Conservation (phyloP, 2,329 filamentous ascomycete genomes). For the Colletotrichum orbiculare region DNA sequence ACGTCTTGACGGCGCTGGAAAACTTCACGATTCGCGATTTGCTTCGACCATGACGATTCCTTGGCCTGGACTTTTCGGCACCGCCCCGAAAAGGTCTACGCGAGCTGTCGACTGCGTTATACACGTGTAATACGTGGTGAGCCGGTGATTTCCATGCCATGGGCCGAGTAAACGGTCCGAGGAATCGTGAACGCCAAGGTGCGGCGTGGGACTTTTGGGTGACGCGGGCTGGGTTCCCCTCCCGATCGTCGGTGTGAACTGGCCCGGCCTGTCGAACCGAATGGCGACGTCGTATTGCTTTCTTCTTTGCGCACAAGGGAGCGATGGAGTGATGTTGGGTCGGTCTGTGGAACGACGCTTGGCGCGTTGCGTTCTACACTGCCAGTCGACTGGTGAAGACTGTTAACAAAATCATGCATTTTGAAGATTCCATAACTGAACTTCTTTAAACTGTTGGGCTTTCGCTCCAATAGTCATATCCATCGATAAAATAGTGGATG, state of each 20-base stretch:
- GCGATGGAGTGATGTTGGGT: no score
- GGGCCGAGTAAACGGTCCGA: neutral
- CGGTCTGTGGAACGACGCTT: no score
- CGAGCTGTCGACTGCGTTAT: neutral
- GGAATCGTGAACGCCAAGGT: neutral
- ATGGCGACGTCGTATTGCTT: neutral
- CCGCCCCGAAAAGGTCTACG: neutral
- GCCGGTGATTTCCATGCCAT: neutral
- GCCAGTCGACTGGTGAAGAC: no score
- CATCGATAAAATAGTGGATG: no score
- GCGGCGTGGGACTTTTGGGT: neutral
- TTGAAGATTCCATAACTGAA: no score
- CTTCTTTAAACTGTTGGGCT: no score
- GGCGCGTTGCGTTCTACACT: no score
- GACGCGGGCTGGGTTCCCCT: neutral
- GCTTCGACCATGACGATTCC: conserved; percentile 18
- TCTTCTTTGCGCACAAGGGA: no score
- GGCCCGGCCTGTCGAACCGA: neutral
- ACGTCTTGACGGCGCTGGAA: neutral
- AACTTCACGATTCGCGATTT: conserved; percentile 3
- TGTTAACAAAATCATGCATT: no score
- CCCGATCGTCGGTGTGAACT: neutral
- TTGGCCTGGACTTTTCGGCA: neutral
- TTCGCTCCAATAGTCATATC: no score
- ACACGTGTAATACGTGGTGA: neutral